Conservation (phyloP, 1,284 basidiomycete species). For the Cronartium quercuum region DNA sequence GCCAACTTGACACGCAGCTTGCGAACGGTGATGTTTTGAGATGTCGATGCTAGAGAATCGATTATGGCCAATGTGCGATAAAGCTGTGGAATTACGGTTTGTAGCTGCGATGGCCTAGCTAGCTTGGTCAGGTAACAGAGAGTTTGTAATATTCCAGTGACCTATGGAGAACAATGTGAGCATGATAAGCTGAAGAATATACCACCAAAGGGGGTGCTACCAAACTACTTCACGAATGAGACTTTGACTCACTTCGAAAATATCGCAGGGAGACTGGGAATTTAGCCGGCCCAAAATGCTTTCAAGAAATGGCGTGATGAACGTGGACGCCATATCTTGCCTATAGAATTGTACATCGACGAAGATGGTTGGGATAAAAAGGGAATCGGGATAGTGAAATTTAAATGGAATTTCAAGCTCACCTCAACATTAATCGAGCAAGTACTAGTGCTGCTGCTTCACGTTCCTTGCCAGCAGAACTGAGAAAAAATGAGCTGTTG, state of each 20-base stretch:
- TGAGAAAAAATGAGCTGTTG: conserved; percentile 60
- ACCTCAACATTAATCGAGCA: conserved; percentile 71
- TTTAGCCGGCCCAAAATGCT: conserved; percentile 18
- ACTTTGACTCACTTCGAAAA: neutral
- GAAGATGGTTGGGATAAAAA: neutral
- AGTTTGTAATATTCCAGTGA: conserved; percentile 66
- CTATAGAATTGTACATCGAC: conserved; percentile 16
- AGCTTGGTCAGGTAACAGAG: conserved; percentile 67
- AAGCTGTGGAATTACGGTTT: conserved; percentile 35
- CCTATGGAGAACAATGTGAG: conserved; percentile 50
- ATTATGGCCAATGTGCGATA: conserved; percentile 9
- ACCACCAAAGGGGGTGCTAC: neutral
- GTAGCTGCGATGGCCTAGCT: conserved; percentile 46
- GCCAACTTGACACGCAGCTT: conserved; percentile 46
- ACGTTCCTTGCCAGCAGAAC: conserved; percentile 68
- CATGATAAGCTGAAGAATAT: too few species aligned
- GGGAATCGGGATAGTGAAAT: neutral
- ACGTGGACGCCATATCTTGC: conserved; percentile 41
- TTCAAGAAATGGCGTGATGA: conserved; percentile 21
- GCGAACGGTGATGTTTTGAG: conserved; percentile 42
- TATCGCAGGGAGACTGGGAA: neutral
- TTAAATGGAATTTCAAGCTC: conserved; percentile 40
- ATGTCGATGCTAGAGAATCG: conserved; percentile 41
- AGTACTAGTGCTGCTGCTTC: conserved; percentile 69
- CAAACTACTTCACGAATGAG: conserved; percentile 10